Conservation (phyloP, 2,329 filamentous ascomycete species). For the Didymella glomerata region DNA sequence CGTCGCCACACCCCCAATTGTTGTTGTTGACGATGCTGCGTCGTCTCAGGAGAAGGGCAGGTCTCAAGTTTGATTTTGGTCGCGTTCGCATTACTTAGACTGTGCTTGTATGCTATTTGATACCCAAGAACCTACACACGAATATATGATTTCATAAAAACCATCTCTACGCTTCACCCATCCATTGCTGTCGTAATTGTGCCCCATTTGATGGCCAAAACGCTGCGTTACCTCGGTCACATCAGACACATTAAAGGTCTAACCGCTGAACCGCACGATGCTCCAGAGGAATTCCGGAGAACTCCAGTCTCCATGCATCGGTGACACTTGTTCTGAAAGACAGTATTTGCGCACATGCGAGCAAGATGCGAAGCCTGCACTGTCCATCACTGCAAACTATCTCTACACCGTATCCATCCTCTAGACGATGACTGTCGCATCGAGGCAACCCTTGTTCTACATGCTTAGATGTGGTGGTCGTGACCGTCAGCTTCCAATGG, state of each 20-base stretch:
- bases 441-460: too few relatives aligned
- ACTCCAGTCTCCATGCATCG: too few relatives aligned
- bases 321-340: too few relatives aligned
- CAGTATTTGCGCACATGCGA: too few relatives aligned
- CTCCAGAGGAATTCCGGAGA: background rate
- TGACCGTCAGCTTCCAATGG: too few relatives aligned
- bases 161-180: background rate
- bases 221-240: background rate
- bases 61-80: slow-evolving; percentile 2
- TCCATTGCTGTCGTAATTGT: background rate
- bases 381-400: too few relatives aligned
- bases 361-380: too few relatives aligned
- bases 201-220: background rate
- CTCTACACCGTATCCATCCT: too few relatives aligned
- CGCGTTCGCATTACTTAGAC: slow-evolving; percentile 1
- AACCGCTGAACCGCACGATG: background rate
- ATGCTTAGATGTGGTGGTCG: too few relatives aligned
- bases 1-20: slow-evolving; percentile 27
- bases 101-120: slow-evolving; percentile 1
- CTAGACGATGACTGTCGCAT: too few relatives aligned
- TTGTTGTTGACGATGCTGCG: slow-evolving; percentile 22
- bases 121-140: background rate
- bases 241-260: background rate
- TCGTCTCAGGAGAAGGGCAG: slow-evolving; percentile 3
- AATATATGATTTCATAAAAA: background rate